These are phyloP conservation scores for Vigna angularis DNA, from an alignment of 306 rosid genomes.

Conservation along the genomic window DNA sequence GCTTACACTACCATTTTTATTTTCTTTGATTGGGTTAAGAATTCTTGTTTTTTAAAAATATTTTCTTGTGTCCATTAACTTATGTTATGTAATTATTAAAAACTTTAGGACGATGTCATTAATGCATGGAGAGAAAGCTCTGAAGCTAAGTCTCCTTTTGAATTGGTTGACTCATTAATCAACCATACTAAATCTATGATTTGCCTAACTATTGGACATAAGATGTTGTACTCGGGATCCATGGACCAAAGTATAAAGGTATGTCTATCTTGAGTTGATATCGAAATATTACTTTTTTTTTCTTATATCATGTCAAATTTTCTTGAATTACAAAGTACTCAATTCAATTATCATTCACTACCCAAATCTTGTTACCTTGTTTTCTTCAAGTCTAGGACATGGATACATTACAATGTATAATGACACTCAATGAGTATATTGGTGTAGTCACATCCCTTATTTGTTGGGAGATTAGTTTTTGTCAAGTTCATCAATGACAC, in stretches of 20 bases:
- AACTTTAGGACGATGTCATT: constrained; percentile 48
- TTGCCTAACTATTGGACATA: constrained; percentile 46
- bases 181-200: constrained; percentile 44
- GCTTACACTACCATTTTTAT: background rate
- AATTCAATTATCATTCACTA: background rate
- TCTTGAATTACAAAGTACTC: background rate
- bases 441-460: constrained; percentile 54
- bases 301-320: background rate
- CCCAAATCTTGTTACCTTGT: background rate
- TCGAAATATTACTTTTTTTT: background rate
- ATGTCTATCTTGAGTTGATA: background rate
- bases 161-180: constrained; percentile 35
- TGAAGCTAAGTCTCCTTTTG: constrained; percentile 35
- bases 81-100: background rate
- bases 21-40: background rate
- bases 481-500: constrained; percentile 49
- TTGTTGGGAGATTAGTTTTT: constrained; percentile 49
- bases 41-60: background rate
- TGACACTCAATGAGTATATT: constrained; percentile 54
- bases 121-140: constrained; percentile 50
- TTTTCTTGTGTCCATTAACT: background rate
- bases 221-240: constrained; percentile 53
- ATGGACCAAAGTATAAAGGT: constrained; percentile 57
- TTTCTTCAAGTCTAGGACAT: constrained; percentile 60
- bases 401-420: constrained; percentile 47